These are phyloP conservation scores for Ceratocystis albifundus DNA, from an alignment of 2,329 filamentous ascomycete species.

Conservation along the genomic window DNA sequence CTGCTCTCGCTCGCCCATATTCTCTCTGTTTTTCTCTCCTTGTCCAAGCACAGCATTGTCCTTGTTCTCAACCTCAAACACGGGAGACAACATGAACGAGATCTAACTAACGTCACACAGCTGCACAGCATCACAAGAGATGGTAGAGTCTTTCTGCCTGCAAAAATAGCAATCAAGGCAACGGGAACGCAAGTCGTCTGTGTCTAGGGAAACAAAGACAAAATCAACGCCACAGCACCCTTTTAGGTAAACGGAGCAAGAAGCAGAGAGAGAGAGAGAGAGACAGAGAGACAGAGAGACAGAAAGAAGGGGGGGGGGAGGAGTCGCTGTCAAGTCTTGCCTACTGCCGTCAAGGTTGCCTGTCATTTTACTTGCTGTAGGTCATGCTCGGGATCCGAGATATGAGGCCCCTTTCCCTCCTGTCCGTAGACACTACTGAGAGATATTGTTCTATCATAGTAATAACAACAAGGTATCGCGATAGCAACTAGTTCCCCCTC, in stretches of 20 bases:
- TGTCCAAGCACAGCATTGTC: background rate
- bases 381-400: too few species aligned
- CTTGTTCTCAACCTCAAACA: slow-evolving; percentile 21
- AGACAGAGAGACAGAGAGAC: background rate
- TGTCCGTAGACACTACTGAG: background rate
- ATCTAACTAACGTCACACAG: slow-evolving; percentile 19
- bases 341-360: background rate
- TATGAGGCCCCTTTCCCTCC: too few species aligned
- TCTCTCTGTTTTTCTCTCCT: background rate
- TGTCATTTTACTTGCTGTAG: background rate
- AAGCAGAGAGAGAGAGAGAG: background rate
- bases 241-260: background rate
- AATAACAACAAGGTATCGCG: background rate
- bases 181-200: background rate
- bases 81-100: slow-evolving; percentile 23
- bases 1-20: background rate
- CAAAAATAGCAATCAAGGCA: slow-evolving; percentile 7
- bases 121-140: slow-evolving; percentile 8
- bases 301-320: too few species aligned
- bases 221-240: slow-evolving; percentile 11
- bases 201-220: background rate
- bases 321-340: background rate
- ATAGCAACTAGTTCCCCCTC: too few species aligned
- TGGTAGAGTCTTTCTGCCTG: background rate
- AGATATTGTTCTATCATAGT: background rate